Conservation (phyloP, 192 early-diverging fungal species). For the Linnemannia hyalina region DNA sequence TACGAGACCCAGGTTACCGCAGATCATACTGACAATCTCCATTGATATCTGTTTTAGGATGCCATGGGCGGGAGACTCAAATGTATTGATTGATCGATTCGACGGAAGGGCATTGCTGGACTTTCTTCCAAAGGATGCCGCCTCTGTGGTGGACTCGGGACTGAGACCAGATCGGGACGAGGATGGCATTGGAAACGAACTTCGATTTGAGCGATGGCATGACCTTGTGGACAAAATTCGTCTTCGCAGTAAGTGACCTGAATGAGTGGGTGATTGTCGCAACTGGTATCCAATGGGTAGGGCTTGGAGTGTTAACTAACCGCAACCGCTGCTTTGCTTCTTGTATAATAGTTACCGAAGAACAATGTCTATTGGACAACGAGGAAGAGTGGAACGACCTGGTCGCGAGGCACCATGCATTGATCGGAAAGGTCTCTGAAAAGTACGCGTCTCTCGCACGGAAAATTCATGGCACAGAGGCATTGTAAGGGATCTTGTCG, state of each 20-base stretch:
- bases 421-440: conserved; percentile 41
- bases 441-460: conserved; percentile 1
- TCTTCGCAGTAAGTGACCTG: conserved; percentile 10
- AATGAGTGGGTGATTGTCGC: neutral
- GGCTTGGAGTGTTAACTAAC: neutral
- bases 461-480: neutral
- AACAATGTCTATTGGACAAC: conserved; percentile 42
- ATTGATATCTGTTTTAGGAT: conserved; percentile 15
- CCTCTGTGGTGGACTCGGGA: conserved; percentile 42
- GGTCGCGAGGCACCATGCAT: conserved; percentile 40
- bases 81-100: conserved; percentile 44
- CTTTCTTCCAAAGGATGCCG: conserved; percentile 19
- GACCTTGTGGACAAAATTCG: conserved; percentile 47
- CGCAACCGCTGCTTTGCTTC: neutral
- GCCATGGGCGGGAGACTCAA: conserved; percentile 48
- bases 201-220: conserved; percentile 49
- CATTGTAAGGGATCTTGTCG: neutral
- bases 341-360: conserved; percentile 34
- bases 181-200: conserved; percentile 46
- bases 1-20: neutral
- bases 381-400: conserved; percentile 56
- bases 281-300: no score
- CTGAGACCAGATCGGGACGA: conserved; percentile 37
- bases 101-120: conserved; percentile 47
- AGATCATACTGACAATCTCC: neutral